Evolutionary conservation across 768 basidiomycete genomes (phyloP), one percentile per base, ranked within the genome.

Genomic region (Phaffia australis): DNA sequence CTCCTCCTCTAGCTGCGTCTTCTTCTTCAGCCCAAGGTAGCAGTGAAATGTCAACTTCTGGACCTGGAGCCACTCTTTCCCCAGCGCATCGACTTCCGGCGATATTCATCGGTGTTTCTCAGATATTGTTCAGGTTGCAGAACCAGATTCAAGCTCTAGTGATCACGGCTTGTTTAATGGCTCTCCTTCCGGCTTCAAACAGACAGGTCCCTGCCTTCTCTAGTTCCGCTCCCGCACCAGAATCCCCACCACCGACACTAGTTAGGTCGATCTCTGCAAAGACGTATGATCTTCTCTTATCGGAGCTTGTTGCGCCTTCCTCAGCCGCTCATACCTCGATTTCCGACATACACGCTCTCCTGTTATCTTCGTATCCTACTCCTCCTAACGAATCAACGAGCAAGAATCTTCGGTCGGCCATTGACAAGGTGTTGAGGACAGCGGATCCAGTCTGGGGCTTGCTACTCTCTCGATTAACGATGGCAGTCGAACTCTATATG

Each of bases 91-190:
- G 30, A 32, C 57, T 65, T 23, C 58, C 57, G 3, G 35, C 58
- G n/a, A 9, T 59, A 32, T 51, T 65, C 19, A 60, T 50, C 35
- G 50, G 56, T 3, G 18, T 29, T 52, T 47, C 50, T 6, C 57
- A 32, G 7, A 19, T 60, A 35, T 59, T 65, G 27, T 60, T 56
- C 29, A n/a, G 29, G 23, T 32, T 57, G n/a, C 64, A 65, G 25
- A 65, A 65, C 35, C 57, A 58, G 7, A 18, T 65, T 49, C 64
- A 65, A 29, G 48, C 58, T 16, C 16, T 52, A 32, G 9, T 65
- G 49, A 65, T 65, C 49, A 65, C 64, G 16, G 29, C 64, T 1
- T 51, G 32, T 9, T 57, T 65, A 23, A 42, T 35, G 18, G 47
- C 56, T 42, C 30, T 65, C 35, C 15, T 42, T 8, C 57, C 64